Evolutionary conservation across 2,329 filamentous ascomycete genomes (phyloP), one percentile per base, ranked within the genome.

Genomic region (Alternaria burnsii): DNA sequence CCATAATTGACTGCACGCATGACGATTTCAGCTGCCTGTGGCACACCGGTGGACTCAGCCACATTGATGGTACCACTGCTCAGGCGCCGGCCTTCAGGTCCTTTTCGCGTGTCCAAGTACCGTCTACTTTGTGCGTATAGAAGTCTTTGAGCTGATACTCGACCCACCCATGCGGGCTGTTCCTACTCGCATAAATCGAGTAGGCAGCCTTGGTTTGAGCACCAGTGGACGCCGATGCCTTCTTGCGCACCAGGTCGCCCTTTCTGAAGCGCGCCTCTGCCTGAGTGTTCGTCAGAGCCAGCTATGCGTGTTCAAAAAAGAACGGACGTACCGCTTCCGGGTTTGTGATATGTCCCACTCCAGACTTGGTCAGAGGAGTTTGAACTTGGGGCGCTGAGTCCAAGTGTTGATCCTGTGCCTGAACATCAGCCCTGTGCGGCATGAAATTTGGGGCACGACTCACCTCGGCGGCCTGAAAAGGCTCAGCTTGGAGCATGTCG

Each of bases 61-160:
- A 68, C 73, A 60, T 24, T 28, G 53, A 41, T 36, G 55, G 52
- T 11, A 36, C 52, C 52, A 55, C 47, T 43, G 22, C 52, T 70
- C 62, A 70, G 66, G 61, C 46, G 12, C 63, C 62, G 20, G 63
- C 28, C 36, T 61, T 66, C 30, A 77, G 52, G 7, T 73, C 60
- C 36, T 59, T 76, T 51, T 77, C 76, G 11, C 75, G 72, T 24
- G 73, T 55, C 67, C 68, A 76, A n/a, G 58, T 63, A 34, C 74
- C 69, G 32, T 66, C 63, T 60, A 57, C 32, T 47, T 46, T 41
- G 47, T 59, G 10, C 18, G 66, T 61, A 22, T 56, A 40, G 11
- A 24, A 20, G 20, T 71, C 67, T 6, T 53, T 38, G 18, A 77
- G 66, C 61, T 74, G 72, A 55, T 78, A 78, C 43, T 77, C 72